Percentiles rank a stretch among this genome's conserved stretches.
phyloP scores from a whole-genome alignment of 805 yeast genomes.

The Hanseniaspora mollemarum region DNA sequence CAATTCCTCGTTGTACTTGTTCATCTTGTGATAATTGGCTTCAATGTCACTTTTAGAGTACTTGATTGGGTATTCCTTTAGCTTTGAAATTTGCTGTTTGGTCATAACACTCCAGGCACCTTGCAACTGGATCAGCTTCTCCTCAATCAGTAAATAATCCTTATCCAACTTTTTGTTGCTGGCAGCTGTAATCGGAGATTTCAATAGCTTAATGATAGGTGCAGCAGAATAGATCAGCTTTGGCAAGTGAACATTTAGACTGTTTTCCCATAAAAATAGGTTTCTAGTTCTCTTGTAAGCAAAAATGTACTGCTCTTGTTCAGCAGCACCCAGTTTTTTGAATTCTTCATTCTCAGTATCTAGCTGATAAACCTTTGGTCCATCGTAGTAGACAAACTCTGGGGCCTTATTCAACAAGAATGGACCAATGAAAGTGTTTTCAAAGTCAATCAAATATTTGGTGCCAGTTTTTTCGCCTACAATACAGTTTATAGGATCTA shows the following conservation, averaged over 20 bases:
- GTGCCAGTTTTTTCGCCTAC: constrained; percentile 31
- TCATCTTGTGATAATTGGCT: constrained; percentile 45
- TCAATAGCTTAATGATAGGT: constrained; percentile 67
- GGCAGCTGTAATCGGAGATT: constrained; percentile 51
- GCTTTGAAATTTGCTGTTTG: constrained; percentile 44
- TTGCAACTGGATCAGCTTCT: constrained; percentile 51
- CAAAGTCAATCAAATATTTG: constrained; percentile 64
- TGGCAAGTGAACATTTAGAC: constrained; percentile 52
- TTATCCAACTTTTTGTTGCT: constrained; percentile 45
- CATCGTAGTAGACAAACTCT: constrained; percentile 71
- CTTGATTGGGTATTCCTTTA: constrained; percentile 46
- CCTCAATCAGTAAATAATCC: constrained; percentile 54
- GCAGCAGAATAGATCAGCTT: constrained; percentile 69
- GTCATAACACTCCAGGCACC: constrained; percentile 59
- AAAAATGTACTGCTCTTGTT: constrained; percentile 70
- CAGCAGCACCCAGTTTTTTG: constrained; percentile 54
- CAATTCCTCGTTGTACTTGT: constrained; percentile 55
- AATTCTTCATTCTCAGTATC: constrained; percentile 65
- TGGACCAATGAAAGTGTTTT: constrained; percentile 70
- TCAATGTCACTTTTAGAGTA: constrained; percentile 50
- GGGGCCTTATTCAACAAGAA: constrained; percentile 71
- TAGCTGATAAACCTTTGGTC: constrained; percentile 71
- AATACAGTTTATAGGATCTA: constrained; percentile 82
- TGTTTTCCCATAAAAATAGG: constrained; percentile 76
- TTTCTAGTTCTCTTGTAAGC: constrained; percentile 85